Base-by-base conservation (phyloP, 306 rosid genomes). In the Neltuma alba region DNA sequence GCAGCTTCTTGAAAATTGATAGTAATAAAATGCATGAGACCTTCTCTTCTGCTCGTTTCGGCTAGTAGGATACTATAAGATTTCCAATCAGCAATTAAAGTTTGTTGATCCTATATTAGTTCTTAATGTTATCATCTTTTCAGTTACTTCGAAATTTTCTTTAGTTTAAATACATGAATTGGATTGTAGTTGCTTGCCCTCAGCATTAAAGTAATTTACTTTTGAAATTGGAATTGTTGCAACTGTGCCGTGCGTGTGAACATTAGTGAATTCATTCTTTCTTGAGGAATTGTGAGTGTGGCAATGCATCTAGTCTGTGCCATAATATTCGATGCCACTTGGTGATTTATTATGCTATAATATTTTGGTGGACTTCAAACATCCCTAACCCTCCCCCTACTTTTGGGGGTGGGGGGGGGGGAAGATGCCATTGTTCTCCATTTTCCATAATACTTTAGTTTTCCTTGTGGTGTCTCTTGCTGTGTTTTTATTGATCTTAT, bases 191-290 rank as follows among this genome's bases (percentile, higher is more conserved):
- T 62, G 36, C 64, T 33, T 31, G 58, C 47, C 30, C 44, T 34
- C 18, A 41, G 25, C 28, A 7, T 73, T 83, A 15, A 15, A 68
- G 66, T 79, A 27, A 70, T 76, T 70, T 16, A 63, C 30, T 42
- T 30, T 48, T 70, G 20, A 48, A 70, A 42, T 33, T 20, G 16
- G 71, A 47, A 67, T 77, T 40, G 9, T 74, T 37, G 69, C 9
- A 52, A 41, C 45, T 54, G 54, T 47, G 75, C 21, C 7, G 4
- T 21, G 21, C n/a, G n/a, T n/a, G n/a, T 9, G 5, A 48, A 41
- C 50, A 21, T 77, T 30, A 58, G 28, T 61, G 40, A 41, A n/a
- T 47, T 13, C 31, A 25, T 41, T 16, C 25, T 71, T 38, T 64
- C 34, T 28, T 71, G 76, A 72, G 21, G 48, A 38, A 61, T 76